A percentile compares a stretch with the other conserved stretches of the same genome.
These are phyloP conservation scores for Candida peoriensis DNA, from an alignment of 805 yeast genomes.

Conservation along the genomic window DNA sequence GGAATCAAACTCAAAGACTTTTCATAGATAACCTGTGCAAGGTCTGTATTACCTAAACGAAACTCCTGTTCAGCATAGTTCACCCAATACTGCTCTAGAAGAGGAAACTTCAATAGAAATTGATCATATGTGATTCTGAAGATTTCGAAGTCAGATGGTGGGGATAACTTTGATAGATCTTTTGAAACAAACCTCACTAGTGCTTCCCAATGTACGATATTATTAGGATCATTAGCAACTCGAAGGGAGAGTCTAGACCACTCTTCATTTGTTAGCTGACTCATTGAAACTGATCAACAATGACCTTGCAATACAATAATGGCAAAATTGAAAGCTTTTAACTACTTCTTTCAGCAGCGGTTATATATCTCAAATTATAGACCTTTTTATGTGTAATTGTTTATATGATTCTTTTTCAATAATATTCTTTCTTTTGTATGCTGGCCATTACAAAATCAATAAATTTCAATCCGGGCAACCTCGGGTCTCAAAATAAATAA, in stretches of 20 bases:
- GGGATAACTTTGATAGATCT: conserved; percentile 33
- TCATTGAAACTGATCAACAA: no score
- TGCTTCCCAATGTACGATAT: conserved; percentile 33
- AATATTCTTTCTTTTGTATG: no score
- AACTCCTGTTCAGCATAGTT: conserved; percentile 45
- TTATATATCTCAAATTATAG: no score
- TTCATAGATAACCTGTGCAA: conserved; percentile 32
- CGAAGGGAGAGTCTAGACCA: conserved; percentile 14
- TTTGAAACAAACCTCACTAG: conserved; percentile 29
- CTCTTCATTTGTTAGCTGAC: conserved; percentile 6
- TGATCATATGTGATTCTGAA: conserved; percentile 37
- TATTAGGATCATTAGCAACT: conserved; percentile 28
- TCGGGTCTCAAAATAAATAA: no score
- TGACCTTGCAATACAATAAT: no score
- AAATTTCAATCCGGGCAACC: no score
- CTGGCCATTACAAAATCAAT: no score
- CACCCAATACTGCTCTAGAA: conserved; percentile 53
- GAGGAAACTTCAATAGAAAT: conserved; percentile 43
- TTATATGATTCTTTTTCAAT: no score
- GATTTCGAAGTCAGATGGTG: conserved; percentile 25
- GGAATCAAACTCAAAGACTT: conserved; percentile 36
- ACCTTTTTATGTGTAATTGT: no score
- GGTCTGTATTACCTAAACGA: conserved; percentile 36
- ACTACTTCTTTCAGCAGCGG: no score
- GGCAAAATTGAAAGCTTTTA: no score